Base-by-base conservation (phyloP, 2,329 filamentous ascomycete species). In the Thermoascus crustaceus region DNA sequence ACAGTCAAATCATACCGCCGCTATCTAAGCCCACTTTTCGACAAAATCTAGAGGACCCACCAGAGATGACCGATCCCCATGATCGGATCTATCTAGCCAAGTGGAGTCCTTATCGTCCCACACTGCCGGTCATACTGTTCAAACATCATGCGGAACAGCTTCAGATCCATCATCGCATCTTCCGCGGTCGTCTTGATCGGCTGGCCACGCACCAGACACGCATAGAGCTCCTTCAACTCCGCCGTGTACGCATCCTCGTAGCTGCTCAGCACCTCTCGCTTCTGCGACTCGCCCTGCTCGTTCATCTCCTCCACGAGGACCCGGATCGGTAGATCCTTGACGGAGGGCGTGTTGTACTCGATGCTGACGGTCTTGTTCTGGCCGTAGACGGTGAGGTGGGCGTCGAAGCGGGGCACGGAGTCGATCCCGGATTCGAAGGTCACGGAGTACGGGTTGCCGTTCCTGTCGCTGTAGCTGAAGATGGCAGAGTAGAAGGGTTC, bases 361-460 rank as follows among this genome's bases (percentile, higher is more conserved):
- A 80, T 60, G 1, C 58, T 63, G 0, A 80, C 68, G 0, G 67
- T 69, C 55, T 79, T 80, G 5, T 64, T 57, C 10, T 60, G 50
- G 0, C 67, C 67, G 42, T 75, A 79, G 0, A 80, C 59, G 4
- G 56, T 54, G 3, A 62, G 21, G 43, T 58, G 54, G 1, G 58
- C 55, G 36, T 62, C 58, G 5, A 57, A 58, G 1, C 57, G 41
- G 0, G 74, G 71, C 1, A 80, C 65, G 0, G 52, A 47, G 42
- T 73, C 67, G 14, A 77, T 59, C 0, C 76, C 75, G 0, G 67
- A 69, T 42, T 80, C 76, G 43, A 78, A 80, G 0, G 67, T 63
- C 2, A 76, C 64, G 0, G 70, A 59, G 38, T 76, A 80, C 1
- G 53, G 47, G 13, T 53, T 14, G 21, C 39, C 47, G 2, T 49